Conservation (phyloP, 768 basidiomycete species). For the Leccinellum rugosiceps region DNA sequence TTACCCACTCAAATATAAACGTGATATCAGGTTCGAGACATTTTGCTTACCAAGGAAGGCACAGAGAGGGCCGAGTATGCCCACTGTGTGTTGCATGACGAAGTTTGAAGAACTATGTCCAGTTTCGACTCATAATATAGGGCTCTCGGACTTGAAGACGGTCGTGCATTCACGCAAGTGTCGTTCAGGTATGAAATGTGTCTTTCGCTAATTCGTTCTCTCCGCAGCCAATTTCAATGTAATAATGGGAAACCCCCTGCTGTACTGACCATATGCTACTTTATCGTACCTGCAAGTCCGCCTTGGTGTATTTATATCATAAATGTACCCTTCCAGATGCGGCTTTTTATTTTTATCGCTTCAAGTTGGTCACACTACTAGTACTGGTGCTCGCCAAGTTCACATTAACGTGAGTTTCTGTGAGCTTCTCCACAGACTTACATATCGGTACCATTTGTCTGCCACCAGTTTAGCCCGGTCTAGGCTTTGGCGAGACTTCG, state of each 20-base stretch:
- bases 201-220: not conserved
- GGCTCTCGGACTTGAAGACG: not conserved
- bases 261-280: slow-evolving; percentile 3
- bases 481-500: not conserved
- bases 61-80: slow-evolving; percentile 48
- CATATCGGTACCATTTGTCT: not conserved
- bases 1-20: not conserved
- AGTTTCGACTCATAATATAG: not conserved
- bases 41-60: slow-evolving; percentile 70
- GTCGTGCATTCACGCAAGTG: not conserved
- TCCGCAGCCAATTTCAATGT: not conserved
- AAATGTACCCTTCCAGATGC: not conserved
- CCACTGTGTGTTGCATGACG: slow-evolving; percentile 58
- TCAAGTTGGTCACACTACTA: not conserved
- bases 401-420: not conserved
- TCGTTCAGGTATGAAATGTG: not conserved
- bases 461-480: not conserved
- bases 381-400: not conserved
- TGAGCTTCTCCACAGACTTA: not conserved
- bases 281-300: not conserved
- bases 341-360: not conserved
- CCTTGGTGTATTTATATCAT: not conserved
- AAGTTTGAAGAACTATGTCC: slow-evolving; percentile 24
- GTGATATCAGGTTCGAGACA: slow-evolving; percentile 63
- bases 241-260: not conserved